Conservation (phyloP, 148 eudicot genomes). For the Diospyros kaki region DNA sequence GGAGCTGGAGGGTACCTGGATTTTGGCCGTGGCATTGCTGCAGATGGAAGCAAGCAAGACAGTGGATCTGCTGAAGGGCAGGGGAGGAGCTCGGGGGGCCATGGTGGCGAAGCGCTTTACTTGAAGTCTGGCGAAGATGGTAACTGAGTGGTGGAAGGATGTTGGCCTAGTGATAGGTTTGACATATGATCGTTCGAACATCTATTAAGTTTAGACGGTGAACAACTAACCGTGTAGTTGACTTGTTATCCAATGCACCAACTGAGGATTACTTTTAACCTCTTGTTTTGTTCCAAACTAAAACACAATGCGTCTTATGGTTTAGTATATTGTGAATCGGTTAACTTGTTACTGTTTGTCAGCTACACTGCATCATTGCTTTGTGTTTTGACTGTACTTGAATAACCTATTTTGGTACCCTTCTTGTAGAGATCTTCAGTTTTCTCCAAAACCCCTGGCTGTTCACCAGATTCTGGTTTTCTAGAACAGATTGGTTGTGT, state of each 20-base stretch:
- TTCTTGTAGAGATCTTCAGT: no score
- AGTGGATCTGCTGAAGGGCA: constrained; percentile 45
- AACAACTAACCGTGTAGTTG: neutral
- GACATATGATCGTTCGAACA: neutral
- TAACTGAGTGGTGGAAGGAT: constrained; percentile 21
- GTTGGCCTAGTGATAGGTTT: constrained; percentile 3
- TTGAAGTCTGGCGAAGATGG: constrained; percentile 70
- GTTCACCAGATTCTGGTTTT: no score
- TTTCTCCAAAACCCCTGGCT: no score
- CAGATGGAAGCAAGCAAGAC: constrained; percentile 50
- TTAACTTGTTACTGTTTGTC: no score
- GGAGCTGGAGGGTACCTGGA: constrained; percentile 36
- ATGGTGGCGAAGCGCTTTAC: constrained; percentile 54
- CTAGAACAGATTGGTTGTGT: no score
- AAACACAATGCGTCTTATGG: no score
- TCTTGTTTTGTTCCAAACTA: no score
- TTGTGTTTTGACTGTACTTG: no score
- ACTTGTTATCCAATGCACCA: constrained; percentile 12
- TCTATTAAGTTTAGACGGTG: constrained; percentile 8
- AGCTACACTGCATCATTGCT: no score
- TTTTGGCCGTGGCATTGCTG: constrained; percentile 13
- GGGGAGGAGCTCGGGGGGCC: constrained; percentile 26
- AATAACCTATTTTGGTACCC: no score
- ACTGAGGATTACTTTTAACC: neutral
- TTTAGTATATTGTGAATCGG: no score